Evolutionary conservation across 352 stramenopile species (phyloP), one percentile per base, ranked within the genome.

Genomic region (Phytophthora hybrid): DNA sequence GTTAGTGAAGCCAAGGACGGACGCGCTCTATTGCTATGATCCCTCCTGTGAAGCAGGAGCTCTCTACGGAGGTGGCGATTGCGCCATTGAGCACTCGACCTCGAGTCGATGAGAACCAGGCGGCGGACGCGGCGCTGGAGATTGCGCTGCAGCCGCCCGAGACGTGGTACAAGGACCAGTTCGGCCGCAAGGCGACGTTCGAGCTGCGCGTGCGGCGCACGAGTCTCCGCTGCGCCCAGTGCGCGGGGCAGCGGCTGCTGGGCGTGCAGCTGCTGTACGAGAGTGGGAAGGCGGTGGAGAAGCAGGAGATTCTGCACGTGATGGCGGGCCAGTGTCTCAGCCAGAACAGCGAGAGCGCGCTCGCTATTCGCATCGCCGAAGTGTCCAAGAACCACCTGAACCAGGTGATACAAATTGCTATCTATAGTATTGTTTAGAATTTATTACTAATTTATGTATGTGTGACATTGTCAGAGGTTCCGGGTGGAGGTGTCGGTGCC

Each of bases 321-420:
- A 80, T 79, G 31, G 79, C 82, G 3, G 88, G 85, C 0, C 76
- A 93, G 32, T 94, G 84, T 63, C 77, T 94, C 5, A 83, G 86
- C 73, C 85, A 82, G 57, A 66, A 85, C 34, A 71, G 84, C 53
- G 58, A 79, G 23, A 94, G 83, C 63, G 72, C 71, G 8, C 53
- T 94, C 11, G 79, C 75, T 46, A 70, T 94, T 32, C 88, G 88
- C 18, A 93, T 94, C 66, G 89, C 89, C 61, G 84, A 94, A 53
- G 88, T 94, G 5, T 94, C 88, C 39, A 94, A 94, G 74, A 94
- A 94, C 70, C 85, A 94, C 53, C 77, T 92, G 61, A 94, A 94
- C 75, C 85, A 93, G 85, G 85, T 93, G 67, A 34, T 32, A 11
- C 0, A 16, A 49, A 3, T 23, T 14, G 29, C 29, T 31, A 31